Conservation (phyloP, 2,329 filamentous ascomycete genomes). For the Teratosphaeria destructans region DNA sequence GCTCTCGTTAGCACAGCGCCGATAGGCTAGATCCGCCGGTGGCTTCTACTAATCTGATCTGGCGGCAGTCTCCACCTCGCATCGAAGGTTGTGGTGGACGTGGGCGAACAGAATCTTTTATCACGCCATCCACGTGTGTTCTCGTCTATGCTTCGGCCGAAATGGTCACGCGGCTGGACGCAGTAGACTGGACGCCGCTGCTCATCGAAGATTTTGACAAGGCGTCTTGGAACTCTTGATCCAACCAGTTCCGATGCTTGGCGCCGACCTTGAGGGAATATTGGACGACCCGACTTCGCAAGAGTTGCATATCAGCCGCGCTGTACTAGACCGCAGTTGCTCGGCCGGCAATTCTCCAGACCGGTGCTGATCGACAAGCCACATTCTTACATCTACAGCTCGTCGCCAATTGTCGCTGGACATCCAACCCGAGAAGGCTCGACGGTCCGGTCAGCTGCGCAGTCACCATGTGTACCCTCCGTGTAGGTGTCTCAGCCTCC, state of each 20-base stretch:
- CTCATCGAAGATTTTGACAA: background rate
- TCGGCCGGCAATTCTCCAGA: background rate
- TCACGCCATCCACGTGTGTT: background rate
- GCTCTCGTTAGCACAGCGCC: too few relatives aligned
- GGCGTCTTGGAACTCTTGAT: background rate
- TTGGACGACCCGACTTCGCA: background rate
- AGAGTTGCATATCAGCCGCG: background rate
- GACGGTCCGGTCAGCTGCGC: too few relatives aligned
- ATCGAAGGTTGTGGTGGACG: too few relatives aligned
- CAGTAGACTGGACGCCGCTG: background rate
- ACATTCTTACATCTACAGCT: too few relatives aligned
- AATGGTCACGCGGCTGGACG: background rate
- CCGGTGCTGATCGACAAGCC: background rate
- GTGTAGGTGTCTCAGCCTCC: too few relatives aligned
- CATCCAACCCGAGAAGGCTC: too few relatives aligned
- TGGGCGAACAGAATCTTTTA: background rate
- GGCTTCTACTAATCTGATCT: too few relatives aligned
- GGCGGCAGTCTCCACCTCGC: too few relatives aligned
- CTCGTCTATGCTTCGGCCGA: background rate
- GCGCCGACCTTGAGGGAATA: background rate
- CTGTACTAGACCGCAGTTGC: background rate
- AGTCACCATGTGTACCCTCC: too few relatives aligned
- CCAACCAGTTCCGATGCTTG: background rate
- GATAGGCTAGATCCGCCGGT: background rate
- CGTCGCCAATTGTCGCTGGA: too few relatives aligned